Evolutionary conservation across 768 basidiomycete genomes (phyloP), one percentile per base, ranked within the genome.

Genomic region (Chalciporus piperatus): DNA sequence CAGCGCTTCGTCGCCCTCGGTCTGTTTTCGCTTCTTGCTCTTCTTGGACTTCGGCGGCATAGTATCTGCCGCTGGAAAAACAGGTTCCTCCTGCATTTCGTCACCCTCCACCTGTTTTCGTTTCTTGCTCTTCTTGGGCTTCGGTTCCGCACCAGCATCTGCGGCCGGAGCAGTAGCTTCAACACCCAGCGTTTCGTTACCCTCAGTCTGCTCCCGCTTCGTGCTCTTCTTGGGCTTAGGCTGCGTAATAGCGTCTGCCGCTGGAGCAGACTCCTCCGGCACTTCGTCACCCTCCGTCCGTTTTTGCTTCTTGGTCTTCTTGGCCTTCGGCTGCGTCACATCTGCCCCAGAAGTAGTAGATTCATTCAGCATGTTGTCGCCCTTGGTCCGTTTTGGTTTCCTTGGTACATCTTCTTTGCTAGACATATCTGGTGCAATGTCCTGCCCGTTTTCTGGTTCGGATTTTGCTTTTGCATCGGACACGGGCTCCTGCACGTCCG

Each of bases 371-470:
- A 35, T 40, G 25, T 38, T 41, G 41, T 48, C 51, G 41, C 20
- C 47, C 28, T 32, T 25, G 2, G 40, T 38, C 54, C 57, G 41
- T 42, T 55, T 61, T 39, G 53, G 59, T 48, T 58, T 64, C 53
- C n/a, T 50, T 28, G 56, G 45, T 13, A 6, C n/a, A 38, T 54
- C 49, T 45, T 20, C 39, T 37, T 47, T 30, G 38, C 20, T 13
- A 10, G 20, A 19, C n/a, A 17, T 28, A 12, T 45, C 27, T 10
- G 41, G 25, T 12, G 44, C 12, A 10, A 35, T 23, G 37, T 41
- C 23, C 14, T 37, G 35, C n/a, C 16, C n/a, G 8, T 16, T 10
- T 37, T 37, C 16, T 37, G 35, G 8, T n/a, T 37, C 35, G 35
- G 35, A n/a, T 37, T 37, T 37, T 32, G 13, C 12, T 32, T 14